A percentile compares a stretch with the other conserved stretches of the same genome.
These are phyloP conservation scores for Metschnikowia kunwiensis DNA, from an alignment of 805 yeast genomes.

Conservation along the genomic window DNA sequence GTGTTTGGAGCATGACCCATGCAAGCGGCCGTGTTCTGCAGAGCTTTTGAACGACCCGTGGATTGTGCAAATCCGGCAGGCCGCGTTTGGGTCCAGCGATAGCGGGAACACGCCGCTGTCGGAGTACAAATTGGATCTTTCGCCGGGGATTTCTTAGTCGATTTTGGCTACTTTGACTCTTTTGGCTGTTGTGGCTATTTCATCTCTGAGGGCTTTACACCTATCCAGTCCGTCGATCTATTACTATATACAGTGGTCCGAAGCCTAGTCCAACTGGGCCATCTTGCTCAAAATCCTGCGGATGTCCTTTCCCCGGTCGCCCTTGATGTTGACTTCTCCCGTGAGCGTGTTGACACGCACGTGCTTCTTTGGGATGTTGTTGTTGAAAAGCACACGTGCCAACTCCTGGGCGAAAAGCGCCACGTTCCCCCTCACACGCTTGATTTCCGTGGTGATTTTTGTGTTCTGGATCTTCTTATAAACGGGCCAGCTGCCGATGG, in stretches of 20 bases:
- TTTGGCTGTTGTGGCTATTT: too few relatives aligned
- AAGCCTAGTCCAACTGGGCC: slow-evolving; percentile 1
- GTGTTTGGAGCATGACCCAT: slow-evolving; percentile 82
- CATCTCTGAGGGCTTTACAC: too few relatives aligned
- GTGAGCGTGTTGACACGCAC: slow-evolving; percentile 32
- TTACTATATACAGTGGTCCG: too few relatives aligned
- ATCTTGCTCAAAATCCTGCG: slow-evolving; percentile 26
- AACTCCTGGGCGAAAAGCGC: slow-evolving; percentile 65
- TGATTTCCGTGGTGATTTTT: slow-evolving; percentile 68
- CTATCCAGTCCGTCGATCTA: too few relatives aligned
- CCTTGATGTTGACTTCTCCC: slow-evolving; percentile 40
- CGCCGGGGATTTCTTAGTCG: too few relatives aligned
- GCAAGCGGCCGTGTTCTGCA: slow-evolving; percentile 74
- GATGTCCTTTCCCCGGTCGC: slow-evolving; percentile 34
- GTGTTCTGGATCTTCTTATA: slow-evolving; percentile 66
- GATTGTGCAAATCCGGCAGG: slow-evolving; percentile 69
- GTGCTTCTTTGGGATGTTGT: slow-evolving; percentile 28
- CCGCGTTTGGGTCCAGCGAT: slow-evolving; percentile 54
- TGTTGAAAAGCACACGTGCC: slow-evolving; percentile 30
- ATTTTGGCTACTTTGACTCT: too few relatives aligned
- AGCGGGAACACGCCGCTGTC: slow-evolving; percentile 36
- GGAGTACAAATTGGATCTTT: slow-evolving; percentile 19
- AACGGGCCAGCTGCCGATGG: slow-evolving; percentile 74
- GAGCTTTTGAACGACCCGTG: slow-evolving; percentile 87
- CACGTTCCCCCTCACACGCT: slow-evolving; percentile 67